Evolutionary conservation across 345 rosid species (phyloP).

Genomic region (Populus tremula): DNA sequence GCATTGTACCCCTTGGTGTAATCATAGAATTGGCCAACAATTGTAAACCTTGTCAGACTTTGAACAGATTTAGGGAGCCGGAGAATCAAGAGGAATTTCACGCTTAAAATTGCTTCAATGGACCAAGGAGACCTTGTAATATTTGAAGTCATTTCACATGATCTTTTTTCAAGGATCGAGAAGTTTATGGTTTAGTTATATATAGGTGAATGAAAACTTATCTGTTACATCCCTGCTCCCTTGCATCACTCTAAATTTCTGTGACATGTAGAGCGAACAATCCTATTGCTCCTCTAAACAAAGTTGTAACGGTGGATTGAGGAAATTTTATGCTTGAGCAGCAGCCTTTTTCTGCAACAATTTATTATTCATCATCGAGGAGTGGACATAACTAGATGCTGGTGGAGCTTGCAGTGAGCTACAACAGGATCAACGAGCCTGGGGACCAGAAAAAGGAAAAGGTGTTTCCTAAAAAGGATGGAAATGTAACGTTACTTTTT

Average conservation of each 20-base stretch:
- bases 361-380: background rate
- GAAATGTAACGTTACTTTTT: background rate
- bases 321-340: background rate
- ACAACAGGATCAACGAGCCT: background rate
- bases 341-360: background rate
- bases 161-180: too few species aligned
- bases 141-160: too few species aligned
- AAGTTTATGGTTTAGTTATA: too few species aligned
- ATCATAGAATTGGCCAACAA: background rate
- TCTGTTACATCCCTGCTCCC: too few species aligned
- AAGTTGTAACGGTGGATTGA: background rate
- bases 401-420: conserved; percentile 4
- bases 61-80: background rate
- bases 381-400: background rate
- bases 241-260: too few species aligned
- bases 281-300: background rate
- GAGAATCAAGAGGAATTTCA: too few species aligned
- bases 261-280: too few species aligned
- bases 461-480: conserved; percentile 9
- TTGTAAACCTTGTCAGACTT: background rate
- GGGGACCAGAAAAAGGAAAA: conserved; percentile 20
- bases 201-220: too few species aligned
- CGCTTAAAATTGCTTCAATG: too few species aligned
- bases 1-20: background rate
- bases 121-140: too few species aligned